Evolutionary conservation across 1,284 basidiomycete genomes (phyloP), one percentile per base, ranked within the genome.

Genomic region (Agaricales sp.): DNA sequence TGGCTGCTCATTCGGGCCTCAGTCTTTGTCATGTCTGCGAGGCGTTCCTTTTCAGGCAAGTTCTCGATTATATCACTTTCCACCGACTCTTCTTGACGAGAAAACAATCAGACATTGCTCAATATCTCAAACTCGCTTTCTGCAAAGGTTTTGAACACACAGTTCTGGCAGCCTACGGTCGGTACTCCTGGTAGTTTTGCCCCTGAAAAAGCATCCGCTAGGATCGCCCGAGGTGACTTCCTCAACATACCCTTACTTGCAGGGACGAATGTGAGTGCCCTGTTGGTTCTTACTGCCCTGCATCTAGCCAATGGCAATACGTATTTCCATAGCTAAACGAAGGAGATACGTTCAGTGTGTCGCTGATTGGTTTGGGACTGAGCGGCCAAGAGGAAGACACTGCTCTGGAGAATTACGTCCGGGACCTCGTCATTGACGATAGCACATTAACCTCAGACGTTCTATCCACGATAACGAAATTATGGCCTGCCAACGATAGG

Each of bases 141-240:
- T 44, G 4, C 43, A 78, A 75, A 68, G 63, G 2, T 58, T 78
- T 3, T n/a, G n/a, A n/a, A n/a, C n/a, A 16, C 52, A 1, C 79
- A 82, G 52, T 59, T 80, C 13, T 81, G 79, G 79, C 65, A 82
- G 53, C 78, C 78, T 0, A 57, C 74, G 0, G 66, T 80, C 4
- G 78, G 77, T 0, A 73, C 75, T 3, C 52, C 63, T 0, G 75
- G 75, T 0, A 80, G 76, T 55, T 67, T 81, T 45, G 59, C 72
- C 3, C 58, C 72, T 0, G 68, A 69, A 50, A 61, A 73, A 24
- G 74, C 77, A 1, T 81, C 78, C 0, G 53, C 58, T 11, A 66
- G 64, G 43, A 70, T 81, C 22, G 59, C 64, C 1, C 62, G 66
- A 3, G 77, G 76, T 2, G 63, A 77, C 19, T 80, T 79, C 55